phyloP scores from a whole-genome alignment of 805 yeast species.

The Lachancea fermentati region DNA sequence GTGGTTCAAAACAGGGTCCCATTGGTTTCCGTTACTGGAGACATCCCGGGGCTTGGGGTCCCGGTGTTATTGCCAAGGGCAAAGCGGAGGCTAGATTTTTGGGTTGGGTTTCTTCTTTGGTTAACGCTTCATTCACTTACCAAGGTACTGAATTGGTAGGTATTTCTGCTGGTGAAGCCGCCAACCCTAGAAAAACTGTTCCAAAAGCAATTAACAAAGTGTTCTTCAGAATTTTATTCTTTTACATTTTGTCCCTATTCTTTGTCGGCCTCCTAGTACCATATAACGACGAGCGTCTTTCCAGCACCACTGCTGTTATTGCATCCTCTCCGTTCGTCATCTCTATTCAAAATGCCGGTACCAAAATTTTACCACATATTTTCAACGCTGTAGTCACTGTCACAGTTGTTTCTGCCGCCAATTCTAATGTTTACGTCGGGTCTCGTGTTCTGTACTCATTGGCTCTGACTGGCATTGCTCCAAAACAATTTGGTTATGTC shows the following conservation, averaged over 20 bases:
- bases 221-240: slow-evolving; percentile 53
- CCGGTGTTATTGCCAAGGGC: slow-evolving; percentile 41
- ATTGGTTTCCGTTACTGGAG: slow-evolving; percentile 61
- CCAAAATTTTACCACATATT: slow-evolving; percentile 59
- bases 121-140: slow-evolving; percentile 53
- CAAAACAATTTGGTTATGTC: slow-evolving; percentile 48
- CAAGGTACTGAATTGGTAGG: slow-evolving; percentile 58
- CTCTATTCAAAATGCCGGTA: slow-evolving; percentile 62
- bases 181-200: slow-evolving; percentile 61
- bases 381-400: slow-evolving; percentile 65
- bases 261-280: slow-evolving; percentile 65
- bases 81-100: slow-evolving; percentile 42
- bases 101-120: slow-evolving; percentile 50
- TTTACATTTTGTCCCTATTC: slow-evolving; percentile 55
- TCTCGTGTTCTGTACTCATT: slow-evolving; percentile 63
- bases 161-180: slow-evolving; percentile 55
- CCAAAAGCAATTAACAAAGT: slow-evolving; percentile 65
- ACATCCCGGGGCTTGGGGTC: slow-evolving; percentile 66
- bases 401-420: slow-evolving; percentile 71
- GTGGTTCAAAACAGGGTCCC: slow-evolving; percentile 52
- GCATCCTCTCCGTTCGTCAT: slow-evolving; percentile 64
- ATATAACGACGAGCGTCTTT: slow-evolving; percentile 47
- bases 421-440: slow-evolving; percentile 68
- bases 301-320: slow-evolving; percentile 32
- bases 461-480: slow-evolving; percentile 56